These are phyloP conservation scores for Candida glucosophila DNA, from an alignment of 1,139 yeast species.

Conservation along the genomic window DNA sequence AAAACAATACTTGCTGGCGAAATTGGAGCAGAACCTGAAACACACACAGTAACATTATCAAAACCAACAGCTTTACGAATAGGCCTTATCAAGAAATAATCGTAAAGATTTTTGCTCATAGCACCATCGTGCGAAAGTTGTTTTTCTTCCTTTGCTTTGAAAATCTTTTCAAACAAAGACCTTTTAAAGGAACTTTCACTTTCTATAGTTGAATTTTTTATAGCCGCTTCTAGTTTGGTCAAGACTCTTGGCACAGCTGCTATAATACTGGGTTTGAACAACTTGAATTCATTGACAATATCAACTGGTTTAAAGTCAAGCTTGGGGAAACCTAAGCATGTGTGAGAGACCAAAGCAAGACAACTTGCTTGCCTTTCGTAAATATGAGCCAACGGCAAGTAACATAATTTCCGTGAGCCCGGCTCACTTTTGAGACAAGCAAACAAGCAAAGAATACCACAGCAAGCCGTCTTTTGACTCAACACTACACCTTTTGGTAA, in stretches of 20 bases:
- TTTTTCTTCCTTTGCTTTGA: constrained; percentile 11
- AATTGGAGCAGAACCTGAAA: constrained; percentile 73
- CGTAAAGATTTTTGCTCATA: constrained; percentile 25
- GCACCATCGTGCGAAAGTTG: constrained; percentile 14
- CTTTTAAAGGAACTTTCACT: constrained; percentile 11
- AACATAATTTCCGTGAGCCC: constrained; percentile 13
- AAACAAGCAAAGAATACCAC: constrained; percentile 16
- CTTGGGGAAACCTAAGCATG: constrained; percentile 36
- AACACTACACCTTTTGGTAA: constrained; percentile 33
- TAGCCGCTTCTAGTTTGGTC: constrained; percentile 49
- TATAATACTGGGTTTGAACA: constrained; percentile 44
- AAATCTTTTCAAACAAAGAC: constrained; percentile 11
- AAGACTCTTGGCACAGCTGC: constrained; percentile 60
- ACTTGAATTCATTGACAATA: constrained; percentile 48
- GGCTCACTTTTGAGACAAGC: constrained; percentile 8
- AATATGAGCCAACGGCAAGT: constrained; percentile 31
- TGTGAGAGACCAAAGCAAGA: constrained; percentile 24
- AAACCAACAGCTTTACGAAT: constrained; percentile 52
- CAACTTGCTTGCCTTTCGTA: constrained; percentile 29
- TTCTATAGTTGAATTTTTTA: constrained; percentile 28
- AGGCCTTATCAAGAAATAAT: constrained; percentile 40
- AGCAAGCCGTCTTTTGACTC: constrained; percentile 20
- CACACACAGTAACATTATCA: constrained; percentile 32
- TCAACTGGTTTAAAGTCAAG: constrained; percentile 33
- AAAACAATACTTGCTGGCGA: constrained; percentile 51